Evolutionary conservation across 352 stramenopile genomes (phyloP).

Genomic region (Phytophthora capsici): DNA sequence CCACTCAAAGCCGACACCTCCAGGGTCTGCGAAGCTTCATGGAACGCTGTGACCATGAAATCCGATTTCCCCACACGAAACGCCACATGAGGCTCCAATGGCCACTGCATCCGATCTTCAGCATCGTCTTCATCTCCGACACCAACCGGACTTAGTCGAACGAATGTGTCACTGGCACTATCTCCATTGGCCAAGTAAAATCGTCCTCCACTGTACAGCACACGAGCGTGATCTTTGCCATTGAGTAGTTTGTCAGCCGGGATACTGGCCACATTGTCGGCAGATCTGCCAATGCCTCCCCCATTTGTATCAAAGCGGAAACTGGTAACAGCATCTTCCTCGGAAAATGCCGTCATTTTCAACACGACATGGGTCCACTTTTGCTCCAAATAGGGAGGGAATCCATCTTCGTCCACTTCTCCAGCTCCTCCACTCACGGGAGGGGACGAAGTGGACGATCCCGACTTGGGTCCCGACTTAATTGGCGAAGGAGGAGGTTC

Average conservation of each 20-base stretch:
- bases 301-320: conserved; percentile 66
- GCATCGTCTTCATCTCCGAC: conserved; percentile 45
- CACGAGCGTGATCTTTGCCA: conserved; percentile 53
- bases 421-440: conserved; percentile 18
- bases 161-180: conserved; percentile 68
- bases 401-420: conserved; percentile 36
- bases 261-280: conserved; percentile 68
- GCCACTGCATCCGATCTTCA: conserved; percentile 83
- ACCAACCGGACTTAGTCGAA: conserved; percentile 56
- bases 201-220: conserved; percentile 59
- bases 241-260: conserved; percentile 76
- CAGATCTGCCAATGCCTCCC: conserved; percentile 60
- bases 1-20: conserved; percentile 65
- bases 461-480: conserved; percentile 14
- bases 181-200: conserved; percentile 74
- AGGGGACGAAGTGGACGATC: conserved; percentile 18
- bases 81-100: conserved; percentile 56
- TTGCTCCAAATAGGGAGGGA: conserved; percentile 40
- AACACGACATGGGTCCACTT: conserved; percentile 78
- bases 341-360: conserved; percentile 85
- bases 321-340: conserved; percentile 78
- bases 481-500: conserved; percentile 17
- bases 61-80: conserved; percentile 87
- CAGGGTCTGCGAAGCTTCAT: conserved; percentile 60
- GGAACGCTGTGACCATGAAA: conserved; percentile 68